Evolutionary conservation across 129 eudicot genomes (phyloP), one percentile per base, ranked within the genome.

Genomic region (Lactuca saligna): DNA sequence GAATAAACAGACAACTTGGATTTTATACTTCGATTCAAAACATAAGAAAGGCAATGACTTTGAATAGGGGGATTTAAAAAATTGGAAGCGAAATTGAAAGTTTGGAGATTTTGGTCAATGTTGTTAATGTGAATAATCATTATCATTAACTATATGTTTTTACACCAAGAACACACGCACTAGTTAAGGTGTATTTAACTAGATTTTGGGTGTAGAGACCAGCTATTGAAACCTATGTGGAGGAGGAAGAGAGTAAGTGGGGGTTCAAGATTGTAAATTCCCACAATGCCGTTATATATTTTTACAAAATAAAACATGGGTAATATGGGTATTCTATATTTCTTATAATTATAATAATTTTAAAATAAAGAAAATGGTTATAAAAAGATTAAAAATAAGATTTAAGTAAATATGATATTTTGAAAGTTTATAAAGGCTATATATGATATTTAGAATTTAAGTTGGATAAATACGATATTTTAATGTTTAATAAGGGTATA

Each of bases 71-170:
- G 83, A 66, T 77, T 82, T 84, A 8, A 80, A 8, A 76, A 50
- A 51, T 68, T 83, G 0, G 78, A 54, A 54, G 38, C 53, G 74
- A 79, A 63, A 50, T 79, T 76, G 74, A 80, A 65, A 61, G 75
- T 12, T 51, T 65, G 82, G 37, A 81, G 66, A 14, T 83, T 75
- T 5, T 81, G n/a, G n/a, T n/a, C 66, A 17, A 85, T 49, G 44
- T 73, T 81, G 75, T 53, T 78, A 34, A 77, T 63, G 38, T 81
- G 95, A 50, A 69, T 20, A 17, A 88, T 83, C 97, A 91, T 91
- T 62, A 17, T 55, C n/a, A 7, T 64, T 29, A 17, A 17, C 14
- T 38, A 62, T 14, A 1, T 20, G 25, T 20, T 20, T 20, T 20
- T 20, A 20, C 25, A 20, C 25, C 25, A 20, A 20, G 25, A 20